Conservation (phyloP, 2,329 filamentous ascomycete species). For the Alternaria ethzedia region DNA sequence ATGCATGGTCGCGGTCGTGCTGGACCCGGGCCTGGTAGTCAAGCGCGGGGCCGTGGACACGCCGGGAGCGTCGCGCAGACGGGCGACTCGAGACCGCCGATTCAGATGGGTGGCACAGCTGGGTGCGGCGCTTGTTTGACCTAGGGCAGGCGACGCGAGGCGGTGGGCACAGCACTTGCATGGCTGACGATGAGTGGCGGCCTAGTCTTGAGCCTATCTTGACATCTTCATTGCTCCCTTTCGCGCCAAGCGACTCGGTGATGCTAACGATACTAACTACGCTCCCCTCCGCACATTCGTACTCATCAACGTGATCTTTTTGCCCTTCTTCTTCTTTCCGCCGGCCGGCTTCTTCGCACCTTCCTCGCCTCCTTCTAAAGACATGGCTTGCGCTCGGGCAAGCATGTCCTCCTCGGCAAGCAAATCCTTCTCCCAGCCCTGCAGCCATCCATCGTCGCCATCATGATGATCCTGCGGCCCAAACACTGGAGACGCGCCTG, state of each 20-base stretch:
- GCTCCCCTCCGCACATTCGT: conserved; percentile 67
- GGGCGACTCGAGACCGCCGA: conserved; percentile 35
- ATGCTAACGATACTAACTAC: conserved; percentile 19
- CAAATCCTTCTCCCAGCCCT: conserved; percentile 81
- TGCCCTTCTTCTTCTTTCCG: conserved; percentile 68
- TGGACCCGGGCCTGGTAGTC: conserved; percentile 18
- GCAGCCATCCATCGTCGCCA: conserved; percentile 82
- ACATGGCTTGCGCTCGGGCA: conserved; percentile 55
- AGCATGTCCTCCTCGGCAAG: conserved; percentile 64
- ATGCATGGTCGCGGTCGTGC: conserved; percentile 38
- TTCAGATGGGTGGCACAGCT: conserved; percentile 34
- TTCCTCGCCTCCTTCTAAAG: conserved; percentile 38
- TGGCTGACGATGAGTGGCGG: background rate
- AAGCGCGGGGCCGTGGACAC: conserved; percentile 16
- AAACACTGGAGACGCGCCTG: conserved; percentile 63
- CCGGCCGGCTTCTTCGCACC: conserved; percentile 44
- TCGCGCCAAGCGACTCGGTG: conserved; percentile 36
- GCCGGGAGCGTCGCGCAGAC: conserved; percentile 28
- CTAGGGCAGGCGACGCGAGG: conserved; percentile 1
- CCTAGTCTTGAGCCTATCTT: background rate
- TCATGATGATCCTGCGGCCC: conserved; percentile 48
- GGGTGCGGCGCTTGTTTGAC: conserved; percentile 41
- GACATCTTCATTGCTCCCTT: conserved; percentile 26
- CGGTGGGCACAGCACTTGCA: background rate
- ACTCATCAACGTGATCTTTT: conserved; percentile 73